Percentiles rank a stretch among this genome's conserved stretches.
These are phyloP conservation scores for Neofusicoccum cordaticola DNA, from an alignment of 2,329 filamentous ascomycete species.

Conservation along the genomic window DNA sequence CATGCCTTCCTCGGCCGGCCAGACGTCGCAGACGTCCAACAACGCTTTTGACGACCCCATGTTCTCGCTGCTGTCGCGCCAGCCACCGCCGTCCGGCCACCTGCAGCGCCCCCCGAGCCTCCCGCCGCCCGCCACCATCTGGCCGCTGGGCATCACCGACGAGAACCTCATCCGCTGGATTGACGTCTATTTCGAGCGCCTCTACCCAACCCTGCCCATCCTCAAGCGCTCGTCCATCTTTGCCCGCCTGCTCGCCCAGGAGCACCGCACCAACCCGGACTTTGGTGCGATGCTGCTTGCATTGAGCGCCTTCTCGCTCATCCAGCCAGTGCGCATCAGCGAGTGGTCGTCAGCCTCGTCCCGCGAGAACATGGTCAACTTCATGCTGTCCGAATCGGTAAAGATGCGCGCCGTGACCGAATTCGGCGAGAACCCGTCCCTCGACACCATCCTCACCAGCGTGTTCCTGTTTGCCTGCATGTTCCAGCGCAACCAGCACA, in stretches of 20 bases:
- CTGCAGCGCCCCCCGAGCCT: not conserved
- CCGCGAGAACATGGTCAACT: slow-evolving; percentile 36
- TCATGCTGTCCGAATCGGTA: slow-evolving; percentile 43
- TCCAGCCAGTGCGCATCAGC: slow-evolving; percentile 45
- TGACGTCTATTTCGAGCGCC: slow-evolving; percentile 45
- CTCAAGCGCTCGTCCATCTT: slow-evolving; percentile 41
- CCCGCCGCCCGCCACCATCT: not conserved
- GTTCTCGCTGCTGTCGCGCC: not conserved
- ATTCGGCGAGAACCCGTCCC: slow-evolving; percentile 28
- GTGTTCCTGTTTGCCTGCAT: slow-evolving; percentile 32
- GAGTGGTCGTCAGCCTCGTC: slow-evolving; percentile 32
- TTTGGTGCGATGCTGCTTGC: slow-evolving; percentile 45
- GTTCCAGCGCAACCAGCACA: slow-evolving; percentile 27
- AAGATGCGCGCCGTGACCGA: slow-evolving; percentile 45
- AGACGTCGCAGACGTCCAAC: not conserved
- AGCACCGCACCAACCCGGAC: slow-evolving; percentile 42
- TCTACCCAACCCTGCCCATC: slow-evolving; percentile 44
- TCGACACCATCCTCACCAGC: slow-evolving; percentile 29
- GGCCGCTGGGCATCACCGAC: slow-evolving; percentile 25
- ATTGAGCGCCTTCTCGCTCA: slow-evolving; percentile 44
- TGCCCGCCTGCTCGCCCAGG: slow-evolving; percentile 41
- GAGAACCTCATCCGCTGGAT: slow-evolving; percentile 38
- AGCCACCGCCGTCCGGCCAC: not conserved
- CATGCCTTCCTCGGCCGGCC: not conserved
- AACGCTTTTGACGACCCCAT: slow-evolving; percentile 2